A percentile compares a stretch with the other conserved stretches of the same genome.
phyloP scores from a whole-genome alignment of 305 asterid genomes.

The Fraxinus baroniana region DNA sequence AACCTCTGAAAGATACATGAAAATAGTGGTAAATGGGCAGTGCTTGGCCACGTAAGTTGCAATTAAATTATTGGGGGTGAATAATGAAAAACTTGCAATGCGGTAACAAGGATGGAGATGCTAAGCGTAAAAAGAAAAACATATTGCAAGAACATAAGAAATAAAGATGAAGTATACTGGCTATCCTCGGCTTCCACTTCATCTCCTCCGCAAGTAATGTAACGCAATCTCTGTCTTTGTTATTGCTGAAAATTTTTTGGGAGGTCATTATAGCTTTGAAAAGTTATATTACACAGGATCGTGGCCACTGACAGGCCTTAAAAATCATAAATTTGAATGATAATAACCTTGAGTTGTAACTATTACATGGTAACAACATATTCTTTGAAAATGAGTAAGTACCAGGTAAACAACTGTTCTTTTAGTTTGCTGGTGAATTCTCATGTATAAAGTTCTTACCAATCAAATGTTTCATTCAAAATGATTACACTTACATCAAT shows the following conservation, averaged over 20 bases:
- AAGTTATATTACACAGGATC: not conserved
- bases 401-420: not conserved
- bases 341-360: not conserved
- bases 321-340: not conserved
- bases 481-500: constrained; percentile 50
- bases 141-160: no score
- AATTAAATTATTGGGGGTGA: no score
- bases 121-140: no score
- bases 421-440: not conserved
- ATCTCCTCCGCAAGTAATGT: not conserved
- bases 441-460: not conserved
- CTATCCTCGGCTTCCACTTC: not conserved
- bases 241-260: not conserved
- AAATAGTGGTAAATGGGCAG: not conserved
- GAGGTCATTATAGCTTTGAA: not conserved
- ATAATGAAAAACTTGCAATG: no score
- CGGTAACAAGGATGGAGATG: no score
- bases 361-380: not conserved
- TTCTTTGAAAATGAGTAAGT: not conserved
- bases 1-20: not conserved
- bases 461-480: not conserved
- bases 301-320: not conserved
- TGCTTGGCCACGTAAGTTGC: not conserved
- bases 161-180: no score
- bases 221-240: not conserved